These are phyloP conservation scores for Boletus pseudo-olivaceus DNA, from an alignment of 768 basidiomycete species.

Conservation along the genomic window DNA sequence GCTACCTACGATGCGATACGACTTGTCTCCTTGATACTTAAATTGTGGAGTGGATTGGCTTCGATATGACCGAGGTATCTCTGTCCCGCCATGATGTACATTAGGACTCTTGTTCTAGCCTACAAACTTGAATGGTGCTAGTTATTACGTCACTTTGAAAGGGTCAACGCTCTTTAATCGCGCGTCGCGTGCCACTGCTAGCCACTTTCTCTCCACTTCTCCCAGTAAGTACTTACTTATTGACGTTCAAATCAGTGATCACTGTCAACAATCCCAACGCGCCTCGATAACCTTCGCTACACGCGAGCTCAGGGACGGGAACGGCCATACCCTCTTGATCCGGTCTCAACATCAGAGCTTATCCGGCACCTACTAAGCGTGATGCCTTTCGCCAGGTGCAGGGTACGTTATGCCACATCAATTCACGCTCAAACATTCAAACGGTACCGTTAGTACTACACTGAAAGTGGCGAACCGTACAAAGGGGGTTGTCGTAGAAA, in stretches of 20 bases:
- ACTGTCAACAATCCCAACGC: neutral
- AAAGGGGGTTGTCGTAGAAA: conserved; percentile 26
- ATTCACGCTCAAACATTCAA: conserved; percentile 5
- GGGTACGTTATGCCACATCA: conserved; percentile 14
- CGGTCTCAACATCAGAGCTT: neutral
- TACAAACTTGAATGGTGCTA: neutral
- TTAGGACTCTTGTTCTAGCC: neutral
- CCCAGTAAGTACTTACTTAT: neutral
- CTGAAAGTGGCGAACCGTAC: conserved; percentile 27
- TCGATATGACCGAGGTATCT: neutral
- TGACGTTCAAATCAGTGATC: neutral
- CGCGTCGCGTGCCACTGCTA: conserved; percentile 1
- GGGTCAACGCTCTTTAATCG: neutral
- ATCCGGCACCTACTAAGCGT: conserved; percentile 1
- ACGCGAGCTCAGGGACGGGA: neutral
- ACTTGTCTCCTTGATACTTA: conserved; percentile 14
- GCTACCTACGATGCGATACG: conserved; percentile 27
- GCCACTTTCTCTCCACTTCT: neutral
- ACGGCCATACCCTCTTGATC: neutral
- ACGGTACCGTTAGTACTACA: conserved; percentile 24
- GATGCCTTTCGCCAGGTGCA: conserved; percentile 25
- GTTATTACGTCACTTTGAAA: neutral
- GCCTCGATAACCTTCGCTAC: neutral
- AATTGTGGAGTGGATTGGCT: conserved; percentile 8
- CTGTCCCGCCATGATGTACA: conserved; percentile 12